These are phyloP conservation scores for Talaromyces sp. DNA, from an alignment of 2,329 filamentous ascomycete species.

Conservation along the genomic window DNA sequence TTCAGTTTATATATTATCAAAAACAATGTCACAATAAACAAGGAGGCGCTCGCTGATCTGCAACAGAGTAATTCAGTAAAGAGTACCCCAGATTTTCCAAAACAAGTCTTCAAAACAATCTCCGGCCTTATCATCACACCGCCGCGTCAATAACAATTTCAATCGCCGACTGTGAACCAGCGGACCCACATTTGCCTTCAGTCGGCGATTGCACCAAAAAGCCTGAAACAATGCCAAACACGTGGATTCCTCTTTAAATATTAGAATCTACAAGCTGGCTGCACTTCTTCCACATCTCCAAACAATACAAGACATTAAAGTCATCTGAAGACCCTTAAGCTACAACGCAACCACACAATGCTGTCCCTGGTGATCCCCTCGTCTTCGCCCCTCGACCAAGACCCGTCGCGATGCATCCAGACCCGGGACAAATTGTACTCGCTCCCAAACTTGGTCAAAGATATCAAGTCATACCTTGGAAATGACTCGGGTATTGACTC, in stretches of 20 bases:
- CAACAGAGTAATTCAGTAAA: neutral
- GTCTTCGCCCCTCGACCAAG: neutral
- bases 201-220: neutral
- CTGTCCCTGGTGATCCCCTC: neutral
- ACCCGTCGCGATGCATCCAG: neutral
- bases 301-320: neutral
- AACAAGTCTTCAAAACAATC: neutral
- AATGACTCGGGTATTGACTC: constrained; percentile 77
- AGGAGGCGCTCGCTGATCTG: too few relatives aligned
- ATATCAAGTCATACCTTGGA: constrained; percentile 70
- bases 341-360: neutral
- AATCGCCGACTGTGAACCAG: neutral
- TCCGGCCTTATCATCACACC: neutral
- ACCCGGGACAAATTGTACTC: neutral
- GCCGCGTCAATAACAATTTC: neutral
- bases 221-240: neutral
- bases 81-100: neutral
- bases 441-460: constrained; percentile 25
- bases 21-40: too few relatives aligned
- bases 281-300: neutral
- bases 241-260: neutral
- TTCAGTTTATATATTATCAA: too few relatives aligned
- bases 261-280: neutral
- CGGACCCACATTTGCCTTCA: neutral
- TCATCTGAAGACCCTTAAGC: neutral